Conservation (phyloP, 1,284 basidiomycete genomes). For the Moesziomyces sp. region DNA sequence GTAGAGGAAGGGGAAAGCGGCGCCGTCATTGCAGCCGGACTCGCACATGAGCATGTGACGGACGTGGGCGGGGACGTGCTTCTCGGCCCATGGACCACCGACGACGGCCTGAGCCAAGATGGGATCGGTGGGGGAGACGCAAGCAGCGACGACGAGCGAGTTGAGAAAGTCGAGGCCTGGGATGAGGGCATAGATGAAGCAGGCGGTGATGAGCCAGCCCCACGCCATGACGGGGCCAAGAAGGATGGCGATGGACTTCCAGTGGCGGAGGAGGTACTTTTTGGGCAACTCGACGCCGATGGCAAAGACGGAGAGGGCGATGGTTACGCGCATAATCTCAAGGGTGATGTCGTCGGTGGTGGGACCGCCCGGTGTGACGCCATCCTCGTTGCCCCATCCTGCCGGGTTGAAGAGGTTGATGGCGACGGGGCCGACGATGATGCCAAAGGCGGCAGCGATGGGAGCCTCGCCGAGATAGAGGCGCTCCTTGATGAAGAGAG, state of each 20-base stretch:
- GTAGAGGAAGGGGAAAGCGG: constrained; percentile 94
- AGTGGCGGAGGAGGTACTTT: constrained; percentile 85
- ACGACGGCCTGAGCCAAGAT: constrained; percentile 75
- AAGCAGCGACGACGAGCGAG: constrained; percentile 76
- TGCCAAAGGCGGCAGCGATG: constrained; percentile 92
- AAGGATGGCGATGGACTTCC: constrained; percentile 86
- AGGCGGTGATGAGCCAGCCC: constrained; percentile 85
- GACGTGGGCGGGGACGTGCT: constrained; percentile 95
- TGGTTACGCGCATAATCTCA: constrained; percentile 93
- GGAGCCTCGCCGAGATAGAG: constrained; percentile 96
- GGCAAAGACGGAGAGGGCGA: constrained; percentile 97
- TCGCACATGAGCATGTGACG: constrained; percentile 92
- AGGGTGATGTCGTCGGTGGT: constrained; percentile 74
- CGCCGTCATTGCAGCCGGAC: constrained; percentile 79
- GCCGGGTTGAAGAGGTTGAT: constrained; percentile 87
- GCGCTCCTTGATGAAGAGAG: constrained; percentile 89
- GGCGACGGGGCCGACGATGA: constrained; percentile 85
- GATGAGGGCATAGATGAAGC: constrained; percentile 62
- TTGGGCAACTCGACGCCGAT: constrained; percentile 79
- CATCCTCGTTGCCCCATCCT: constrained; percentile 76
- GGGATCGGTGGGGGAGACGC: constrained; percentile 95
- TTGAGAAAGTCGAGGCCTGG: constrained; percentile 56
- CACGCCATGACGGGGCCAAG: constrained; percentile 86
- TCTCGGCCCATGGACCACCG: constrained; percentile 97
- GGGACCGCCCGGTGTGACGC: constrained; percentile 73